Evolutionary conservation across 23 red algal genomes (phyloP), one percentile per base, ranked within the genome.

Genomic region (Cyanidium caldarium): DNA sequence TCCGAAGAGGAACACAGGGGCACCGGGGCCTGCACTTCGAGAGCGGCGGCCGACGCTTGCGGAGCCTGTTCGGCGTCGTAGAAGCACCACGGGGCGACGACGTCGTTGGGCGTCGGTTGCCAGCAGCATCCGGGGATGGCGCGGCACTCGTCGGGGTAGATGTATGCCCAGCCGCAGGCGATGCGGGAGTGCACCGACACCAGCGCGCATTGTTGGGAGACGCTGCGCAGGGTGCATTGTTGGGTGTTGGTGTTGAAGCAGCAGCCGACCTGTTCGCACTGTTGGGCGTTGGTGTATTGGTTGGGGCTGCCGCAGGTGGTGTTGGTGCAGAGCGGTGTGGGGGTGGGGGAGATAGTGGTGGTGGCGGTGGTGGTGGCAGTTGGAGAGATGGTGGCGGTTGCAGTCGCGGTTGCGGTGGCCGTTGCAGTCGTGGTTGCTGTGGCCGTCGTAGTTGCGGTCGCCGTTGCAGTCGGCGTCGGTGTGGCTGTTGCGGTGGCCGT

Each of bases 121-220:
- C 51, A 61, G 51, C 51, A 61, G 51, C 51, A 61, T 61, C 51
- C 51, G 10, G 51, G 51, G 5, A 61, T 61, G n/a, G 51, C 51
- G 31, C 7, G 19, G 51, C 51, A 61, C 51, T 61, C 51, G 51
- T 61, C 51, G 21, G 51, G 51, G 23, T 61, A 61, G 51, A 61
- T 61, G 31, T 61, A 61, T 16, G n/a, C 31, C 51, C 51, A 61
- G 51, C 51, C 51, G 23, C 51, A 61, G 51, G 51, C n/a, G 13
- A 61, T 28, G 51, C 51, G 51, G 7, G 19, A 28, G n/a, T 16
- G 5, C 51, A 61, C 51, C 7, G 51, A 25, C 7, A 61, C 51
- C 7, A 28, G n/a, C 7, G n/a, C 31, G 51, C 51, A 61, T 5
- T 16, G n/a, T 5, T 16, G n/a, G 5, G 51, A 61, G 51, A 61